Percentiles rank a stretch among this genome's conserved stretches.
Conservation (phyloP, 441 rosid species). For the Pelargonium exstipulatum region DNA sequence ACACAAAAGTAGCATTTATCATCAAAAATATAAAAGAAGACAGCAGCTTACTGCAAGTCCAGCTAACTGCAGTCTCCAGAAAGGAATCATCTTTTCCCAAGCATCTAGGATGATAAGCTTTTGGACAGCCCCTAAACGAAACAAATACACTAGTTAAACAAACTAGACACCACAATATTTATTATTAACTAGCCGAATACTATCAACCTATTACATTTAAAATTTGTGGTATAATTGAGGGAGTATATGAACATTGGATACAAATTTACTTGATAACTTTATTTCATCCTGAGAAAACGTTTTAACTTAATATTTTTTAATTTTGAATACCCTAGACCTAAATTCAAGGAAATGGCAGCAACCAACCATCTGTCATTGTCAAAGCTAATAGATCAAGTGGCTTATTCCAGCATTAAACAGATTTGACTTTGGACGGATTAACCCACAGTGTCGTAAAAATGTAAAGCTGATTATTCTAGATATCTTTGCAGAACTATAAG, state of each 20-base stretch:
- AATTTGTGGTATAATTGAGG: neutral
- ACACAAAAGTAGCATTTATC: neutral
- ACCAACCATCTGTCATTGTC: no score
- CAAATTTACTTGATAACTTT: neutral
- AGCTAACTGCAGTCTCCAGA: constrained; percentile 23
- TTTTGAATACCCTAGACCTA: no score
- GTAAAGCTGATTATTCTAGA: no score
- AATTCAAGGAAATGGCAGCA: no score
- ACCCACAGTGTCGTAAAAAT: no score
- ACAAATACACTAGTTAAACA: neutral
- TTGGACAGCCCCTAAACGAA: constrained; percentile 40
- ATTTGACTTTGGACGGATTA: no score
- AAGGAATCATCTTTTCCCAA: constrained; percentile 29
- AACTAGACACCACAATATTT: neutral
- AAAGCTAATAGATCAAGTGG: no score
- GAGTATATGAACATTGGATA: neutral
- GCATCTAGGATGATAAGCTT: constrained; percentile 51
- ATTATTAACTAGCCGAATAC: neutral
- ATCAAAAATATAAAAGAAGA: neutral
- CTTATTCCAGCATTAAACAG: no score
- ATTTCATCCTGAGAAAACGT: no score
- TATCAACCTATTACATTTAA: neutral
- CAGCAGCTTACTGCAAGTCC: constrained; percentile 46
- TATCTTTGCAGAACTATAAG: no score
- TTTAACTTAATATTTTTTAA: no score